phyloP scores from a whole-genome alignment of 176 grass and related monocot species.

The Musa itinerans region DNA sequence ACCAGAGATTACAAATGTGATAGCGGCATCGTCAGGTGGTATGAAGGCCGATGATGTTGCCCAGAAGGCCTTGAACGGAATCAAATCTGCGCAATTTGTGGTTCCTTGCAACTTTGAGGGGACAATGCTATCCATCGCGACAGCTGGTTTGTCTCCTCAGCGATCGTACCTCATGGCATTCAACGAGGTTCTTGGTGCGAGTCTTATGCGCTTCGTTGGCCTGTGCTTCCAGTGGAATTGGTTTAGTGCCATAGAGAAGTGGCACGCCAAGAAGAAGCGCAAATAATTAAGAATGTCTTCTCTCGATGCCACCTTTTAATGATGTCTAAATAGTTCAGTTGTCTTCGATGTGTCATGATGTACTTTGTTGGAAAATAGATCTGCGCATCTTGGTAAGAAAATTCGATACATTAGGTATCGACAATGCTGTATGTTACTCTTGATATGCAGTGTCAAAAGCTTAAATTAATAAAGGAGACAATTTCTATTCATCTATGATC shows the following conservation, averaged over 20 bases:
- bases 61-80: constrained; percentile 57
- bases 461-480: too few relatives aligned
- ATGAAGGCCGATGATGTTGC: constrained; percentile 83
- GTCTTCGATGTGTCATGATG: too few relatives aligned
- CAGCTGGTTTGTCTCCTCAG: constrained; percentile 75
- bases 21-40: constrained; percentile 54
- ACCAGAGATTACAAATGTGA: constrained; percentile 58
- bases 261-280: constrained; percentile 43
- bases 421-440: too few relatives aligned
- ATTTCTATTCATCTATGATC: too few relatives aligned
- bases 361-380: too few relatives aligned
- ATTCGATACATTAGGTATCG: too few relatives aligned
- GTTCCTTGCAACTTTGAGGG: constrained; percentile 86
- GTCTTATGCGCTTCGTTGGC: constrained; percentile 59
- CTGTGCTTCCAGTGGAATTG: constrained; percentile 79
- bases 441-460: too few relatives aligned
- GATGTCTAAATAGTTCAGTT: neutral
- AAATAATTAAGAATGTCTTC: neutral
- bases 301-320: neutral
- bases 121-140: constrained; percentile 65
- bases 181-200: constrained; percentile 50
- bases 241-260: constrained; percentile 63
- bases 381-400: too few relatives aligned
- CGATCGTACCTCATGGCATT: constrained; percentile 54
- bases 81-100: constrained; percentile 66